Conservation (phyloP, 169 alveolate genomes). For the Plasmodium berghei region DNA sequence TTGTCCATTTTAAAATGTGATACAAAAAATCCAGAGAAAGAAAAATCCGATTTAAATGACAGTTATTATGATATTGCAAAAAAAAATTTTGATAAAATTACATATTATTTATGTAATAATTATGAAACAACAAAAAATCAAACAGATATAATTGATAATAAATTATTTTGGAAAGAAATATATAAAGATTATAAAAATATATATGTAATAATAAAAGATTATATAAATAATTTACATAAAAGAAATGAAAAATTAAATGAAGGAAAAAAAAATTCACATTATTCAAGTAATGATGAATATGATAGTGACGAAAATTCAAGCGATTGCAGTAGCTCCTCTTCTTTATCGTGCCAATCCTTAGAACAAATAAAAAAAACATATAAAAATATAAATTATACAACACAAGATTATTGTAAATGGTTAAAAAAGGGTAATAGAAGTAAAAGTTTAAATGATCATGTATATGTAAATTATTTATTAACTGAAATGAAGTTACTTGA, state of each 20-base stretch:
- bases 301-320: slow-evolving; percentile 49
- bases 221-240: slow-evolving; percentile 42
- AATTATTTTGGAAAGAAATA: slow-evolving; percentile 68
- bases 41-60: background rate
- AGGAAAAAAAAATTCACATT: slow-evolving; percentile 7
- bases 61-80: slow-evolving; percentile 32
- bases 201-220: slow-evolving; percentile 60
- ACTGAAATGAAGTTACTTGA: slow-evolving; percentile 53
- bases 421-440: slow-evolving; percentile 66
- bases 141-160: slow-evolving; percentile 67
- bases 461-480: slow-evolving; percentile 61
- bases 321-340: slow-evolving; percentile 67
- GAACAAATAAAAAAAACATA: slow-evolving; percentile 40
- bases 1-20: slow-evolving; percentile 52
- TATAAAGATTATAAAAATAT: slow-evolving; percentile 67
- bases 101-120: slow-evolving; percentile 60
- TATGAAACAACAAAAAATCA: slow-evolving; percentile 51
- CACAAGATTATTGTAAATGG: slow-evolving; percentile 72
- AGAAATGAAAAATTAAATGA: slow-evolving; percentile 72
- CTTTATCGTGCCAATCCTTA: slow-evolving; percentile 48
- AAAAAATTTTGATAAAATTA: slow-evolving; percentile 52
- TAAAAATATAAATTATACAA: slow-evolving; percentile 62
- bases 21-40: background rate
- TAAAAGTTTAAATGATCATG: slow-evolving; percentile 62
- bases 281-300: slow-evolving; percentile 37